Evolutionary conservation across 139 green algal species (phyloP), one percentile per base, ranked within the genome.

Genomic region (Microglena sp.): DNA sequence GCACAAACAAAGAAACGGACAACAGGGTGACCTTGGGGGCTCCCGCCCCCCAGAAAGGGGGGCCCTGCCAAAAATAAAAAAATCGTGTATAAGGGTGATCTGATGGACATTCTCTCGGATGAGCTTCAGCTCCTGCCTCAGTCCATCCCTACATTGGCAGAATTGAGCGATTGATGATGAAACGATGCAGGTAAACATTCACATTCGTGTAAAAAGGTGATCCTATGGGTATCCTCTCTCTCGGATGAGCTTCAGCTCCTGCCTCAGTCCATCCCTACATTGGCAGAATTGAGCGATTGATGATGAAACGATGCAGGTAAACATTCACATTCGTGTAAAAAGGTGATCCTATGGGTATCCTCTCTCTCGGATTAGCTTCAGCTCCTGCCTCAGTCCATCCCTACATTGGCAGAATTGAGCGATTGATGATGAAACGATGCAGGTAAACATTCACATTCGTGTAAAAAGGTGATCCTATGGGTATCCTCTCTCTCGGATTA

Each of bases 221-320:
- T 60, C 45, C 77, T 67, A 75, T 92, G 86, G n/a, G 92, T 63
- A 61, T 94, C 87, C n/a, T n/a, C n/a, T n/a, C 27, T 94, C 89
- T 0, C 72, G 75, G 60, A 88, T 60, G 68, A 89, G 74, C 75
- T 86, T 87, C 11, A 89, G 80, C 82, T 96, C 84, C 1, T 74
- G 70, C 24, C 80, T 68, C 62, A 92, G 76, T 18, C 62, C 64
- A 43, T 90, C 83, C 56, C 77, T 15, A 60, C 53, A 30, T 60
- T 60, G 8, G 8, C 18, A 34, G 18, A 21, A 18, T 27, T 66
- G 58, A 15, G 22, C n/a, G 15, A 66, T 36, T 66, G 58, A 62
- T 29, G n/a, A n/a, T n/a, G n/a, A n/a, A n/a, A n/a, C n/a, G n/a
- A n/a, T n/a, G n/a, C n/a, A n/a, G n/a, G n/a, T n/a, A n/a, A n/a